Percentiles rank a stretch among this genome's conserved stretches.
Conservation (phyloP, 768 basidiomycete species). For the Clathrus columnatus region DNA sequence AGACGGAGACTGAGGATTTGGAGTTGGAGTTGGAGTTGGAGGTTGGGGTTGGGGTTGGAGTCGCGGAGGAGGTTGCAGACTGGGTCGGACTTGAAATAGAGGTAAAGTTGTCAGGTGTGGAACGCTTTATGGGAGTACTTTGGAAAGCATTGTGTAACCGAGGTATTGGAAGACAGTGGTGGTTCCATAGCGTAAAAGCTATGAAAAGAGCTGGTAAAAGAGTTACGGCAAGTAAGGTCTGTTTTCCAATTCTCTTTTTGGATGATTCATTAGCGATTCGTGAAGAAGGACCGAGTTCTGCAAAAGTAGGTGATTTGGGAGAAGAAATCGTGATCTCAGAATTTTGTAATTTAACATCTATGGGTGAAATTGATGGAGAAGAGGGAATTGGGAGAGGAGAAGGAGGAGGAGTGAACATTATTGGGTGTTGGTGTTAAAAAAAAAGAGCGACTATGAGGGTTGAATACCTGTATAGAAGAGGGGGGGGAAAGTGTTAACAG, state of each 20-base stretch:
- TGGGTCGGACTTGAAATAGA: slow-evolving; percentile 15
- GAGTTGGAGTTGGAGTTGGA: slow-evolving; percentile 18
- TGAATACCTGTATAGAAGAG: slow-evolving; percentile 4
- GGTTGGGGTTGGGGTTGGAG: slow-evolving; percentile 18
- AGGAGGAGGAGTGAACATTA: slow-evolving; percentile 28
- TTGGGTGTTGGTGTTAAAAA: slow-evolving; percentile 19
- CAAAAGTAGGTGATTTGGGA: not conserved
- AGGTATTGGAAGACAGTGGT: slow-evolving; percentile 12
- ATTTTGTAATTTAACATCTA: slow-evolving; percentile 27
- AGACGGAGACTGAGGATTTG: slow-evolving; percentile 41
- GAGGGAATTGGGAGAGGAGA: slow-evolving; percentile 27
- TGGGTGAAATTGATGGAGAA: not conserved
- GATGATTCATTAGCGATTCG: not conserved
- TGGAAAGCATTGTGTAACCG: slow-evolving; percentile 14
- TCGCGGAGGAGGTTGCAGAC: slow-evolving; percentile 19
- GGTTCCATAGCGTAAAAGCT: slow-evolving; percentile 26
- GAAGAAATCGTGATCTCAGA: slow-evolving; percentile 31
- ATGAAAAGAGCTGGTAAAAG: slow-evolving; percentile 36
- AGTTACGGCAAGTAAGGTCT: slow-evolving; percentile 47
- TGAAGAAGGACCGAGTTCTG: not conserved
- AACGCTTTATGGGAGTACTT: slow-evolving; percentile 12
- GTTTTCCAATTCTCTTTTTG: not conserved
- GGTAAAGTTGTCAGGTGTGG: slow-evolving; percentile 8
- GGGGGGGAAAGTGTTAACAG: too few relatives aligned
- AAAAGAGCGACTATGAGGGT: slow-evolving; percentile 23